phyloP scores from a whole-genome alignment of 345 rosid species.

The Euphorbia pulcherrima region DNA sequence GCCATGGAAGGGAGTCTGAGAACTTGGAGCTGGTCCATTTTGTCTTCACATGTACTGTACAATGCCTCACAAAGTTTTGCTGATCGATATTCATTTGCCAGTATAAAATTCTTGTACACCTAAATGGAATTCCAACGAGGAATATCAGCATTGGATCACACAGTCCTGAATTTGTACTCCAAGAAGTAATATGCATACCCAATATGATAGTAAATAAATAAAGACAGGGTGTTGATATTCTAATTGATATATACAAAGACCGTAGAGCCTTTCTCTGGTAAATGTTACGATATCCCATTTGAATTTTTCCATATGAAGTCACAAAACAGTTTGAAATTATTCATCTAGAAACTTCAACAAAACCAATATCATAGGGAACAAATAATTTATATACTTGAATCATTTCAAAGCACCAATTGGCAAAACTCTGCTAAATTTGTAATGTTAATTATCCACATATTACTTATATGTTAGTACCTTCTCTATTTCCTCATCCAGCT shows the following conservation, averaged over 20 bases:
- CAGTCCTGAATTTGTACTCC: neutral
- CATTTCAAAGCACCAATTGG: conserved; percentile 2
- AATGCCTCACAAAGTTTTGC: conserved; percentile 82
- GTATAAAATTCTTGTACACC: conserved; percentile 60
- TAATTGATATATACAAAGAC: neutral
- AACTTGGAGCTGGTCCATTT: conserved; percentile 96
- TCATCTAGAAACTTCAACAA: neutral
- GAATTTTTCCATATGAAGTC: neutral
- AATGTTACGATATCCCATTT: neutral
- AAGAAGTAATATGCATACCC: neutral
- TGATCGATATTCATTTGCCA: conserved; percentile 77
- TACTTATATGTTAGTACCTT: conserved; percentile 47
- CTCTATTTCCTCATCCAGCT: conserved; percentile 72
- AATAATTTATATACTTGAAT: neutral
- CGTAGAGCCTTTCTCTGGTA: neutral
- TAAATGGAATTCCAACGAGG: conserved; percentile 31
- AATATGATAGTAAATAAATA: neutral
- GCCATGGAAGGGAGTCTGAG: conserved; percentile 99
- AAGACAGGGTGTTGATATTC: neutral
- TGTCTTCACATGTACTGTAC: conserved; percentile 83
- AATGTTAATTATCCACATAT: neutral
- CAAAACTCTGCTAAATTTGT: neutral
- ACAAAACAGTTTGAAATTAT: neutral
- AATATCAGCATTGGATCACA: conserved; percentile 2
- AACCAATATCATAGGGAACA: neutral